Conservation (phyloP, 176 grass and related monocot genomes). For the Musa acuminata region DNA sequence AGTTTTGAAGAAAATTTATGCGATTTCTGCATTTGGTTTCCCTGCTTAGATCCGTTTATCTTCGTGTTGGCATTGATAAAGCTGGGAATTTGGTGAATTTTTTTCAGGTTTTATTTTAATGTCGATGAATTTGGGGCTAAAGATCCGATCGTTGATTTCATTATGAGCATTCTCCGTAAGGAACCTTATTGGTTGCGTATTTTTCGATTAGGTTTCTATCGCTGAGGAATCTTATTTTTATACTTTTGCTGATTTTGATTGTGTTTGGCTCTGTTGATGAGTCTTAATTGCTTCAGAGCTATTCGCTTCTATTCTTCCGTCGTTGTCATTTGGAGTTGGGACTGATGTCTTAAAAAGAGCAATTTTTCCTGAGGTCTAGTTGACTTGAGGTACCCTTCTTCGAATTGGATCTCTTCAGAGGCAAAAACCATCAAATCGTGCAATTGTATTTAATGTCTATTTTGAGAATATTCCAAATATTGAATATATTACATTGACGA, state of each 20-base stretch:
- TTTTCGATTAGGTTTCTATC: background rate
- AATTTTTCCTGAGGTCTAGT: background rate
- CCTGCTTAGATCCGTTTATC: background rate
- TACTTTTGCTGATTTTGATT: background rate
- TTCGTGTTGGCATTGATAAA: background rate
- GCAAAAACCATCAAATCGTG: background rate
- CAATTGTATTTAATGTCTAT: background rate
- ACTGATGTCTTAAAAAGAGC: background rate
- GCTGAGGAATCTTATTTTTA: background rate
- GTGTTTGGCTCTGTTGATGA: background rate
- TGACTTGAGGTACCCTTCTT: background rate
- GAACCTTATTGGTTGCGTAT: background rate
- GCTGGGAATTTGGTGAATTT: background rate
- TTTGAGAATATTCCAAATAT: background rate
- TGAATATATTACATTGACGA: background rate
- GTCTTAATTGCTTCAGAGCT: background rate
- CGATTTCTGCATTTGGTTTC: background rate
- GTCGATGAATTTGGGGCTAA: background rate
- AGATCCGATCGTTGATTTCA: background rate
- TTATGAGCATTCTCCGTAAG: background rate
- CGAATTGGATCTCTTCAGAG: too few species aligned
- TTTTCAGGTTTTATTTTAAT: background rate
- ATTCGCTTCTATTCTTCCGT: background rate
- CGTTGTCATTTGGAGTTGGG: background rate
- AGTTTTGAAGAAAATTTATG: background rate